A percentile compares a stretch with the other conserved stretches of the same genome.
Conservation (phyloP, 169 alveolate genomes). For the Blepharisma undulans region DNA sequence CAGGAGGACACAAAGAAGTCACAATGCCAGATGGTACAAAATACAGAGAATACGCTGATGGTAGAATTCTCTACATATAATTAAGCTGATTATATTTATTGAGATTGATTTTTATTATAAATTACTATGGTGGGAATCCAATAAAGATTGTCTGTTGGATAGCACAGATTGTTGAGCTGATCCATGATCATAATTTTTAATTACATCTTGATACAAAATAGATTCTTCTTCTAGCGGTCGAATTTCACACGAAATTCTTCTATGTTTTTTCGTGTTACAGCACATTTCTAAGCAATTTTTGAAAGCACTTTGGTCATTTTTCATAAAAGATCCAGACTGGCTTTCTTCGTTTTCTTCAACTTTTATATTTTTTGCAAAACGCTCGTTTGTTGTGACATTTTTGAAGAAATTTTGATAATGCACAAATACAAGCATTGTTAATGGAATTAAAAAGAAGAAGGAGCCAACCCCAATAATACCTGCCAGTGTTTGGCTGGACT, state of each 20-base stretch:
- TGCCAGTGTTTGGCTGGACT: not conserved
- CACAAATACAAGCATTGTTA: constrained; percentile 6
- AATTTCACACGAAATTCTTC: constrained; percentile 29
- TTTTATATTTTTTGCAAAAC: not conserved
- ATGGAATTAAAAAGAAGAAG: not conserved
- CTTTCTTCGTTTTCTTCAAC: not conserved
- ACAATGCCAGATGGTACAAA: constrained; percentile 73
- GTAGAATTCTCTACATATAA: constrained; percentile 24
- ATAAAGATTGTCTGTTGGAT: not conserved
- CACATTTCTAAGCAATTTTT: not conserved
- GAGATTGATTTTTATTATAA: not conserved
- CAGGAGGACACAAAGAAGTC: constrained; percentile 79
- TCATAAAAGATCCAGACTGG: not conserved
- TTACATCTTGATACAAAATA: not conserved
- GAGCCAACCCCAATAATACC: not conserved
- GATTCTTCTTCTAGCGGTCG: constrained; percentile 25
- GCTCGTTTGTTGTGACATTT: constrained; percentile 15
- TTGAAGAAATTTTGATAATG: not conserved
- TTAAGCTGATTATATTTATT: not conserved
- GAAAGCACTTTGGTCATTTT: not conserved
- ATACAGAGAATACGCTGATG: constrained; percentile 64
- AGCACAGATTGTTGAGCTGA: not conserved
- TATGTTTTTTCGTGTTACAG: not conserved
- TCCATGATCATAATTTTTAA: not conserved
- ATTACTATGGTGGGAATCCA: not conserved